Percentiles rank a stretch among this genome's conserved stretches.
Evolutionary conservation across 2,329 filamentous ascomycete genomes (phyloP).

Genomic region (Epichloe elymi): DNA sequence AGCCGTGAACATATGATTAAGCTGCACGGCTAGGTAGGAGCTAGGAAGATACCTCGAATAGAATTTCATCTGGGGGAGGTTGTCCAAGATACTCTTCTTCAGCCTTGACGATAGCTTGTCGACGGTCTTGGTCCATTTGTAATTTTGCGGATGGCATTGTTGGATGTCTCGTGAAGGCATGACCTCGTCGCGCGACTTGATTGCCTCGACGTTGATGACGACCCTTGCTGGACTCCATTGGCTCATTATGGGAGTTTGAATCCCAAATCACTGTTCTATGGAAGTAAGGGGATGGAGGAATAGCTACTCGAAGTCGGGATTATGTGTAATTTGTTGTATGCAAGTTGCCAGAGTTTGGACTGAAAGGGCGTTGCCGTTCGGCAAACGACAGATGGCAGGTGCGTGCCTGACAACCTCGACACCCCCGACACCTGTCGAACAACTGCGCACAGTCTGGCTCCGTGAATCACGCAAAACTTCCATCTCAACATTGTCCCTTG

Average conservation of each 20-base stretch:
- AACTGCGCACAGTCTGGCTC: neutral
- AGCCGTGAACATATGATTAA: neutral
- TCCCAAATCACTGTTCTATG: neutral
- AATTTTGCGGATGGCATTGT: constrained; percentile 12
- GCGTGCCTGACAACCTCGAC: neutral
- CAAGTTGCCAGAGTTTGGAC: neutral
- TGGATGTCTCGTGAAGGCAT: neutral
- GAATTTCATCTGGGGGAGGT: constrained; percentile 11
- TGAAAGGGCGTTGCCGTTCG: neutral
- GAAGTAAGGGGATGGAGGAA: neutral
- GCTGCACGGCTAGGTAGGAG: too few relatives aligned
- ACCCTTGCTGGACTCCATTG: neutral
- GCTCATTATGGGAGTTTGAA: neutral
- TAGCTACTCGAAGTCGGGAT: neutral
- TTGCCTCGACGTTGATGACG: neutral
- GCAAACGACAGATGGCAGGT: neutral
- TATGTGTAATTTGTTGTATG: neutral
- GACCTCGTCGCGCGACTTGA: neutral
- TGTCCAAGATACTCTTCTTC: constrained; percentile 12
- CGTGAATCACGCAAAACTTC: neutral
- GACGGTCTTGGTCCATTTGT: constrained; percentile 11
- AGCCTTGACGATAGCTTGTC: constrained; percentile 7
- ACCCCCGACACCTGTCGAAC: neutral
- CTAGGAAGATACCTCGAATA: constrained; percentile 14
- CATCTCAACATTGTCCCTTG: too few relatives aligned